Percentiles rank a stretch among this genome's conserved stretches.
phyloP scores from a whole-genome alignment of 805 yeast genomes.

The Maudiozyma barnettii region DNA sequence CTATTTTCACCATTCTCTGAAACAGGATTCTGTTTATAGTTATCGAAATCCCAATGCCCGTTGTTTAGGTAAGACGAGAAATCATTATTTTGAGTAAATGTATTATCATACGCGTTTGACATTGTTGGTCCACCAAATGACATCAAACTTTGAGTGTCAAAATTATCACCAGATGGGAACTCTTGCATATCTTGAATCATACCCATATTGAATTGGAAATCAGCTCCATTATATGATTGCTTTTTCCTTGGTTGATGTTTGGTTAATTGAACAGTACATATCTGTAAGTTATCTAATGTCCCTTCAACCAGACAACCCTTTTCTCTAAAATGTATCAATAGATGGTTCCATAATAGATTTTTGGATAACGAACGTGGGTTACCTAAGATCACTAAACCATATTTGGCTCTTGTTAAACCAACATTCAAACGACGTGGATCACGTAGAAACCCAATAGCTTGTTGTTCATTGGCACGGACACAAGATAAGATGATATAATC shows the following conservation, averaged over 20 bases:
- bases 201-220: slow-evolving; percentile 15
- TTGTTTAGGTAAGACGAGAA: slow-evolving; percentile 18
- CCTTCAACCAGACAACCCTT: slow-evolving; percentile 88
- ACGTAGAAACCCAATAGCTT: slow-evolving; percentile 70
- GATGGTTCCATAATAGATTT: slow-evolving; percentile 68
- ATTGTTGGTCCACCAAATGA: slow-evolving; percentile 22
- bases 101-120: slow-evolving; percentile 10
- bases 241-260: slow-evolving; percentile 21
- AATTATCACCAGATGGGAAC: slow-evolving; percentile 16
- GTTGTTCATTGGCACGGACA: slow-evolving; percentile 76
- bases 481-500: slow-evolving; percentile 90
- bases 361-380: slow-evolving; percentile 69
- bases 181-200: slow-evolving; percentile 10
- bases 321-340: slow-evolving; percentile 70
- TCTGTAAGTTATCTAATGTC: slow-evolving; percentile 65
- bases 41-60: slow-evolving; percentile 15
- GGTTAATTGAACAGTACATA: slow-evolving; percentile 51
- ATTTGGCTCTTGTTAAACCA: slow-evolving; percentile 80
- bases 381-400: slow-evolving; percentile 72
- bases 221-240: slow-evolving; percentile 2
- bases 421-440: slow-evolving; percentile 85
- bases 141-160: slow-evolving; percentile 29
- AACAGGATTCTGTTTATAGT: neutral
- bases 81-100: slow-evolving; percentile 15
- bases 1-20: neutral